phyloP scores from a whole-genome alignment of 257 asterid species.

The Solanum appendiculatum region DNA sequence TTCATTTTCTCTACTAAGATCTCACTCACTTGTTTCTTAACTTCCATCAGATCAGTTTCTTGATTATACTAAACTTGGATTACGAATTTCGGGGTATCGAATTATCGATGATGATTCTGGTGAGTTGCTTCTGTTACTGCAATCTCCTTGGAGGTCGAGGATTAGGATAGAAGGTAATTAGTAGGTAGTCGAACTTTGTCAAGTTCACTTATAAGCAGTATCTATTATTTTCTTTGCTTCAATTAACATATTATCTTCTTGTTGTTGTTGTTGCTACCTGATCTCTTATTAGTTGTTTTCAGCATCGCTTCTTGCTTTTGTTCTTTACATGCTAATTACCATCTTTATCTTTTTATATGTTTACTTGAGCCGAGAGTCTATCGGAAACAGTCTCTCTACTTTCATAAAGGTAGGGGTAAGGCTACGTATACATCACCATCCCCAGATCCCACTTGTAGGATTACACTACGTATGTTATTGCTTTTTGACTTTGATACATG shows the following conservation, averaged over 20 bases:
- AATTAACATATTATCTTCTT: not conserved
- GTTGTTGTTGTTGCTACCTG: not conserved
- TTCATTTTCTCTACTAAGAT: not conserved
- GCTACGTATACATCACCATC: not conserved
- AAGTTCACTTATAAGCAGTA: not conserved
- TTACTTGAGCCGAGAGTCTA: not conserved
- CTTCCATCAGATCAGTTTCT: not conserved
- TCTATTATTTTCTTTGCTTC: not conserved
- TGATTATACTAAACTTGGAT: not conserved
- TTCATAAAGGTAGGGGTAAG: not conserved
- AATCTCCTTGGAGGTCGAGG: not conserved
- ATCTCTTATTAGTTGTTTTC: not conserved
- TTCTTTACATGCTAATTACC: not conserved
- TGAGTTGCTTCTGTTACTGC: not conserved
- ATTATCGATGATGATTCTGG: not conserved
- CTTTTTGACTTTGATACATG: not conserved
- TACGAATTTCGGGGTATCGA: not conserved
- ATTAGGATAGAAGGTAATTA: too few species aligned
- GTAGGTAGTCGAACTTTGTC: not conserved
- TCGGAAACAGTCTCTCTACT: not conserved
- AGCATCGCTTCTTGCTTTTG: not conserved
- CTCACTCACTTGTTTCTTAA: not conserved
- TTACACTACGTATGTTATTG: not conserved
- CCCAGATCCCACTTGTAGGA: not conserved
- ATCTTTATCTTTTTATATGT: not conserved